Evolutionary conservation across 495 filamentous ascomycete species (phyloP), one percentile per base, ranked within the genome.

Genomic region (Aspergillus cavernicola): DNA sequence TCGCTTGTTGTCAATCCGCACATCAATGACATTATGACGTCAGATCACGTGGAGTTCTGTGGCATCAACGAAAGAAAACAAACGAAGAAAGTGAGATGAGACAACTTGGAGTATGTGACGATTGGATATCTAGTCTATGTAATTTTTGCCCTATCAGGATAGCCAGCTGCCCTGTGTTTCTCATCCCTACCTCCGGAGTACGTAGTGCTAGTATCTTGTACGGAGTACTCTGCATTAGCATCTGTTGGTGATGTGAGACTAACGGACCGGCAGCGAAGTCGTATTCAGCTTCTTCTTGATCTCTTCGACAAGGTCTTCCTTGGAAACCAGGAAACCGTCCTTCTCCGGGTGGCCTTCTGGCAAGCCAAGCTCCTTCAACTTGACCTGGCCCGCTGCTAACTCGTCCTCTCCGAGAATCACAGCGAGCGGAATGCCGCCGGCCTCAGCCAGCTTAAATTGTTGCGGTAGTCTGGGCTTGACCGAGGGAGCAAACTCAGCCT

Each of bases 321-420:
- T 69, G 24, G 80, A 75, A 9, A 95, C 82, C 57, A 90, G 66
- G 28, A 89, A 82, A 43, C 89, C 90, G 26, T 92, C 85, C 76
- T 95, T 95, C 63, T 95, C 89, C 0, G 88, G 83, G 74, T 95
- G 87, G 31, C 82, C 88, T 24, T 90, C 84, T 2, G 76, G 74
- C 42, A 92, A 76, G 38, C 89, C 88, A 76, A 93, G 81, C 70
- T 91, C 85, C 78, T 96, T 96, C 58, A 95, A 77, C 67, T 85
- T 88, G 57, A 89, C 83, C 63, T 91, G 85, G 23, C 87, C 87
- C 13, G 79, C 73, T 45, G 81, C 81, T 28, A 89, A 67, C 65
- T 93, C 89, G 52, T 91, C 87, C 59, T 92, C 88, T 26, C 89
- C 88, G 7, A 95, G 74, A 56, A 93, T 88, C 19, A 92, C 73